phyloP scores from a whole-genome alignment of 2,329 filamentous ascomycete genomes.

The Exophiala sp. region DNA sequence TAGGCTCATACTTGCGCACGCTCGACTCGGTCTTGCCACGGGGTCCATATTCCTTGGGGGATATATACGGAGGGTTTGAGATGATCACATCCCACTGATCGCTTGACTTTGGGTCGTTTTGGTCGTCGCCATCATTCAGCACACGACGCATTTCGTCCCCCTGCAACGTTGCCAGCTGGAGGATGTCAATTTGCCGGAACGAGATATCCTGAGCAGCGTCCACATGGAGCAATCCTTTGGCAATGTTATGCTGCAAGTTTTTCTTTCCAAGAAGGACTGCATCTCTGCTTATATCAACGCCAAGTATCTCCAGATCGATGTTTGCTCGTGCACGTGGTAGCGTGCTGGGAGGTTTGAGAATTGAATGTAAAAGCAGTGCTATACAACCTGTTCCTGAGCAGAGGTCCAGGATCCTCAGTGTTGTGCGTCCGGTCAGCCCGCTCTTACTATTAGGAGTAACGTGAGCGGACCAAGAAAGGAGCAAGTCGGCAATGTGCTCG shows the following conservation, averaged over 20 bases:
- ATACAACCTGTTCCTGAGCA: conserved; percentile 93
- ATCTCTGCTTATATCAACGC: conserved; percentile 63
- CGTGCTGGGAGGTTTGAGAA: conserved; percentile 44
- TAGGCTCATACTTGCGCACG: conserved; percentile 76
- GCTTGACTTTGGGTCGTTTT: not conserved
- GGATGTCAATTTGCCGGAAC: conserved; percentile 46
- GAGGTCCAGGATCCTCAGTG: conserved; percentile 67
- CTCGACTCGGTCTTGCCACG: conserved; percentile 58
- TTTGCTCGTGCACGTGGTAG: not conserved
- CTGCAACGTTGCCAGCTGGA: conserved; percentile 21
- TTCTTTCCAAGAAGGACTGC: conserved; percentile 60
- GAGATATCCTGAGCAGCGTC: conserved; percentile 35
- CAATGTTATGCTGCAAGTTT: conserved; percentile 56
- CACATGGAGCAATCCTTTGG: conserved; percentile 28
- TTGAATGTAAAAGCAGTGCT: conserved; percentile 64
- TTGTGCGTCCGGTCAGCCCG: not conserved
- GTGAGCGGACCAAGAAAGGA: not conserved
- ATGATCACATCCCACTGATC: conserved; percentile 59
- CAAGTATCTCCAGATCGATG: conserved; percentile 50
- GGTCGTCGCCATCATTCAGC: not conserved
- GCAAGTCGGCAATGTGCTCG: conserved; percentile 11
- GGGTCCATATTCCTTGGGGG: conserved; percentile 52
- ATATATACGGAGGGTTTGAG: conserved; percentile 90
- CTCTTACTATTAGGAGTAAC: not conserved
- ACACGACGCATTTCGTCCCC: not conserved